Percentiles rank a stretch among this genome's conserved stretches.
Evolutionary conservation across 345 rosid species (phyloP).

Genomic region (Bruguiera parviflora): DNA sequence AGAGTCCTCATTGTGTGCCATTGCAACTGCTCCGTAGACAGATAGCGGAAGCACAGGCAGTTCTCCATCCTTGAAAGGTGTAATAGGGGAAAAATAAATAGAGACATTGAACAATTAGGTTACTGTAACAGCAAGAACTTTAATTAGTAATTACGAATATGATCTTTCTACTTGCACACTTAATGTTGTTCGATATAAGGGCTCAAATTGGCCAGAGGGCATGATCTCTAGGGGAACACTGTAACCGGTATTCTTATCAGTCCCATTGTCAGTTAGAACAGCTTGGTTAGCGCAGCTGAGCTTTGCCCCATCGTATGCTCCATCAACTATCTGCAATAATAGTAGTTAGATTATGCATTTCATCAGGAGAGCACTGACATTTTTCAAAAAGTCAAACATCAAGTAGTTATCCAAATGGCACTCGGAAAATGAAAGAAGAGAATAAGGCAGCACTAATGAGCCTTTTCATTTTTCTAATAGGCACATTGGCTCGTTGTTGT

Average conservation of each 20-base stretch:
- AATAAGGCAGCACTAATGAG: not conserved
- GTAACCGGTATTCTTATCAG: constrained; percentile 47
- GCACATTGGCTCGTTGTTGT: not conserved
- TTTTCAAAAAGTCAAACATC: not conserved
- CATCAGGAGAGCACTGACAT: not conserved
- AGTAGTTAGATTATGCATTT: not conserved
- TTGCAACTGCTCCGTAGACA: constrained; percentile 86
- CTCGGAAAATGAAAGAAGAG: not conserved
- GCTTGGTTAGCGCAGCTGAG: constrained; percentile 69
- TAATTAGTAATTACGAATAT: not conserved
- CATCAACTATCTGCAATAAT: constrained; percentile 56
- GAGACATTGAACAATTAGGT: not conserved
- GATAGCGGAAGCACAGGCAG: constrained; percentile 84
- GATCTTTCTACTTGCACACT: constrained; percentile 55
- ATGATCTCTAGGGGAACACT: constrained; percentile 78
- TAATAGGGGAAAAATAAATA: constrained; percentile 1
- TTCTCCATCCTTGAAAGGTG: constrained; percentile 68
- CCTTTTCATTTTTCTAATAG: not conserved
- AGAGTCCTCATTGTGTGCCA: constrained; percentile 80
- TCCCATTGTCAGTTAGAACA: constrained; percentile 53
- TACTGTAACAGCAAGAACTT: not conserved
- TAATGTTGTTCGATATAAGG: constrained; percentile 73
- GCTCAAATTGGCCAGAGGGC: constrained; percentile 95
- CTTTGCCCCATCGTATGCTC: constrained; percentile 72
- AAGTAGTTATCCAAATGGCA: not conserved